phyloP scores from a whole-genome alignment of 805 yeast genomes.

The Lachancea kluyveri region DNA sequence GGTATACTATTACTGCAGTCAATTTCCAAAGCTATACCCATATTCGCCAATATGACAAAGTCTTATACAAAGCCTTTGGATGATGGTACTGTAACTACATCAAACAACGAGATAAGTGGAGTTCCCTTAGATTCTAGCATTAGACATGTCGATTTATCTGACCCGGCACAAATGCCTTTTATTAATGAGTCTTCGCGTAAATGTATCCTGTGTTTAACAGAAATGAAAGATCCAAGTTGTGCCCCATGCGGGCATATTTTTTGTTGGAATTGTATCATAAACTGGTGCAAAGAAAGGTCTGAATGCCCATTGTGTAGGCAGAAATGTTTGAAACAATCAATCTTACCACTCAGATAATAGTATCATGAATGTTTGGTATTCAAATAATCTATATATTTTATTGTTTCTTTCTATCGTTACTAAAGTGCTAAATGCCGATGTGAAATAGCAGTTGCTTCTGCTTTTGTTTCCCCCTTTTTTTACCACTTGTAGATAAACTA shows the following conservation, averaged over 20 bases:
- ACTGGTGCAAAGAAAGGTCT: slow-evolving; percentile 81
- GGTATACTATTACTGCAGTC: slow-evolving; percentile 50
- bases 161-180: slow-evolving; percentile 53
- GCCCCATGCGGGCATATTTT: slow-evolving; percentile 90
- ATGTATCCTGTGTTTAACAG: slow-evolving; percentile 79
- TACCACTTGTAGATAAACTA: slow-evolving; percentile 18
- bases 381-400: slow-evolving; percentile 3
- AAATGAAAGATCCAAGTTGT: slow-evolving; percentile 75
- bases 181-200: slow-evolving; percentile 64
- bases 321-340: slow-evolving; percentile 31
- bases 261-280: slow-evolving; percentile 87
- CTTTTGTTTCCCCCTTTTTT: slow-evolving; percentile 44
- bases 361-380: not conserved
- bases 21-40: slow-evolving; percentile 33
- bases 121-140: slow-evolving; percentile 11
- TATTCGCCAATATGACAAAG: slow-evolving; percentile 1
- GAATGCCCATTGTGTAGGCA: slow-evolving; percentile 93
- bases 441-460: slow-evolving; percentile 51
- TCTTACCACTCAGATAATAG: slow-evolving; percentile 4
- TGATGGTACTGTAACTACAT: not conserved
- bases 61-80: slow-evolving; percentile 3
- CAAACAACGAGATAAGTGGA: slow-evolving; percentile 4
- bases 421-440: slow-evolving; percentile 37
- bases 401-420: not conserved
- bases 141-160: slow-evolving; percentile 44